Evolutionary conservation across 306 rosid genomes (phyloP).

Genomic region (Canavalia gladiata): DNA sequence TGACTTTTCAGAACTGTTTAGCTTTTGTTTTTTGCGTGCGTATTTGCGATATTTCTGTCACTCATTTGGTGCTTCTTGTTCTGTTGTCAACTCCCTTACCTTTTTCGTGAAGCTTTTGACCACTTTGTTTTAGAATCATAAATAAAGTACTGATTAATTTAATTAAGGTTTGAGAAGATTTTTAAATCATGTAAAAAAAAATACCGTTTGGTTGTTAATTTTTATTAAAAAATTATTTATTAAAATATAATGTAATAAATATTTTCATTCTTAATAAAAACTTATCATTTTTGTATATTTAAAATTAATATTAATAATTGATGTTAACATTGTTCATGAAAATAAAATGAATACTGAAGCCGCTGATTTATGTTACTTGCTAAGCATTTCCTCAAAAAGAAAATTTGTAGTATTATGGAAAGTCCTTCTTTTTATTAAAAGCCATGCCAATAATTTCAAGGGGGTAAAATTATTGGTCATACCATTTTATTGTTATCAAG

Average conservation of each 20-base stretch:
- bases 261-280: no score
- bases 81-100: constrained; percentile 38
- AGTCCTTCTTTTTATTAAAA: background rate
- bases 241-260: no score
- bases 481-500: background rate
- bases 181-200: constrained; percentile 2
- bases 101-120: constrained; percentile 40
- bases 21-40: constrained; percentile 4
- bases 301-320: no score
- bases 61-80: constrained; percentile 17
- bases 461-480: constrained; percentile 25
- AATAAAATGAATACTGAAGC: background rate
- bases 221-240: no score
- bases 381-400: background rate
- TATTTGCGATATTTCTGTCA: constrained; percentile 32
- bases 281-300: no score
- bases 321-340: no score
- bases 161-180: background rate
- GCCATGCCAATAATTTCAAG: constrained; percentile 32
- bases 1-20: constrained; percentile 64
- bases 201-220: background rate
- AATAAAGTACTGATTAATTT: background rate
- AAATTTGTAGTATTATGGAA: background rate
- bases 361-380: background rate
- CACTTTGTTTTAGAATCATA: constrained; percentile 6